Evolutionary conservation across 495 filamentous ascomycete genomes (phyloP), one percentile per base, ranked within the genome.

Genomic region (Cladorrhinum samala): DNA sequence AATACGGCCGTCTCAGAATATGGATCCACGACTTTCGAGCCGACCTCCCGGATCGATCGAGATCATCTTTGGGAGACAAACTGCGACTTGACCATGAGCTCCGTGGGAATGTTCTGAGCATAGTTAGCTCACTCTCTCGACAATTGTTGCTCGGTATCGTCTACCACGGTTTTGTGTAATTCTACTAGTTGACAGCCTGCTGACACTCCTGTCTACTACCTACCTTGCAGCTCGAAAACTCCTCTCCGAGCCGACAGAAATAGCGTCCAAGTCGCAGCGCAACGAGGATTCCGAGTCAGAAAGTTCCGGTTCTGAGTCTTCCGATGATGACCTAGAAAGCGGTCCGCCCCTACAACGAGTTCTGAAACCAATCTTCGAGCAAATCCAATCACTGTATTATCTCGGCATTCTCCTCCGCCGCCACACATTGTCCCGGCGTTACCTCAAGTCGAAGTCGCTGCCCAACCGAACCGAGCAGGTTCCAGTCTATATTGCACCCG

Each of bases 1-100:
- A 52, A 19, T 43, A 52, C 40, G 23, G 16, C 20, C 43, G 40
- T n/a, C 36, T 51, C 33, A 25, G 38, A 24, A 27, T 51, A 6
- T 51, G 33, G 49, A 33, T 19, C 7, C 49, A 49, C 6, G 46
- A 49, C 17, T 49, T 49, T 20, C 9, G 46, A 49, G 46, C 46
- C n/a, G 46, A n/a, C 9, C 21, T 49, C 3, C 46, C 46, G 3
- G 46, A 49, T 24, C 27, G 14, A n/a, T 16, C 25, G 13, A 49
- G 46, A 49, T 49, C 21, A 3, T 49, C 46, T 3, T 24, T 49
- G n/a, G 46, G 13, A 9, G 25, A 49, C 21, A 49, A 11, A 4
- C 46, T 49, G 18, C 27, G 27, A 3, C n/a, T 30, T 30, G 46
- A 49, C 19, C 9, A 3, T 9, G 46, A 49, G 13, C 46, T 49